These are phyloP conservation scores for Penicillium sp. DNA, from an alignment of 2,329 filamentous ascomycete genomes.

Conservation along the genomic window DNA sequence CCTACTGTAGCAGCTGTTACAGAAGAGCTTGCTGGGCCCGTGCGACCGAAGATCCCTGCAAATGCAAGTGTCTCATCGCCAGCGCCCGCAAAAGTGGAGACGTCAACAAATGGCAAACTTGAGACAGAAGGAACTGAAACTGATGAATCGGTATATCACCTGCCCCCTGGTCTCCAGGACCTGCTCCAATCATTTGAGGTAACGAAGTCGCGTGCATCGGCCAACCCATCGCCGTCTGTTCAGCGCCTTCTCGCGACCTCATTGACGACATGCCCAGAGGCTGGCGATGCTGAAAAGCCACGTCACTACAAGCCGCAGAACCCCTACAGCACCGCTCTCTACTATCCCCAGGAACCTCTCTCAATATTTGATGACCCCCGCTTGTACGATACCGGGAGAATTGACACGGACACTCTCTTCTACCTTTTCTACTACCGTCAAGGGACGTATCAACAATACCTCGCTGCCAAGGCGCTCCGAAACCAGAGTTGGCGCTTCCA, in stretches of 20 bases:
- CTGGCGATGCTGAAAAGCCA: slow-evolving; percentile 75
- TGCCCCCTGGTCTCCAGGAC: slow-evolving; percentile 84
- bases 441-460: slow-evolving; percentile 89
- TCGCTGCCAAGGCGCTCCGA: slow-evolving; percentile 95
- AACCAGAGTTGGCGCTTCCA: slow-evolving; percentile 98
- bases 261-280: slow-evolving; percentile 69
- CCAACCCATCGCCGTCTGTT: slow-evolving; percentile 62
- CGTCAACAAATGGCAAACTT: slow-evolving; percentile 51
- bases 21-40: slow-evolving; percentile 40
- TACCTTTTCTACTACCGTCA: slow-evolving; percentile 99
- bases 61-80: slow-evolving; percentile 43
- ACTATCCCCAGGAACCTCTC: slow-evolving; percentile 91
- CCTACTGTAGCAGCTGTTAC: slow-evolving; percentile 32
- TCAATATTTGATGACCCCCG: slow-evolving; percentile 87
- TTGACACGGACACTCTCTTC: slow-evolving; percentile 94
- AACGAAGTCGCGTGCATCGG: slow-evolving; percentile 67
- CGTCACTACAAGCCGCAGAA: slow-evolving; percentile 80
- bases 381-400: slow-evolving; percentile 70
- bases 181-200: slow-evolving; percentile 87
- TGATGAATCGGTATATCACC: slow-evolving; percentile 86
- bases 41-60: slow-evolving; percentile 53
- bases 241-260: slow-evolving; percentile 74
- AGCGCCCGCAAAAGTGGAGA: slow-evolving; percentile 48
- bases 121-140: slow-evolving; percentile 50
- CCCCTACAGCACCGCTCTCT: slow-evolving; percentile 72